Percentiles rank a stretch among this genome's conserved stretches.
Conservation (phyloP, 176 grass and related monocot species). For the Alopecurus myosuroides region DNA sequence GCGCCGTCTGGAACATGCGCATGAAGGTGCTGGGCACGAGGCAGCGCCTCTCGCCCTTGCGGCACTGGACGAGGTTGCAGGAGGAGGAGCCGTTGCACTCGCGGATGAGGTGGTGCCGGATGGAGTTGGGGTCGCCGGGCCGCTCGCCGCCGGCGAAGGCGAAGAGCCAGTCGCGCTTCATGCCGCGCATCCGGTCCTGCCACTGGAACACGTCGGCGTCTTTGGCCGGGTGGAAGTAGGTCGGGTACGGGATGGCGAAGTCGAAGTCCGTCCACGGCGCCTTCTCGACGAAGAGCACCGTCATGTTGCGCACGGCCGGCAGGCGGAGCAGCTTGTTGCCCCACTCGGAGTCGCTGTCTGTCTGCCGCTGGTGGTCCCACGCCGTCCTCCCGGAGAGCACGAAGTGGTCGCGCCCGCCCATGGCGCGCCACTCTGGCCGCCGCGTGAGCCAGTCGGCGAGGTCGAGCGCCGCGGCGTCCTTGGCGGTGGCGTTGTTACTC, state of each 20-base stretch:
- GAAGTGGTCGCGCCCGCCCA: conserved; percentile 65
- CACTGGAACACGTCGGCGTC: conserved; percentile 49
- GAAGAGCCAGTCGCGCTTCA: conserved; percentile 45
- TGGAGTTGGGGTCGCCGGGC: conserved; percentile 35
- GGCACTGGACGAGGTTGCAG: conserved; percentile 61
- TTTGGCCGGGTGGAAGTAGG: conserved; percentile 71
- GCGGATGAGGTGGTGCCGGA: conserved; percentile 61
- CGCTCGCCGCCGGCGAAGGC: conserved; percentile 68
- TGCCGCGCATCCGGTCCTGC: conserved; percentile 53
- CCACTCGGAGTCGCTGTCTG: conserved; percentile 53
- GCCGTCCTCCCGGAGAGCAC: conserved; percentile 52
- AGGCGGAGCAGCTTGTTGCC: conserved; percentile 67
- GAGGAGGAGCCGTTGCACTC: conserved; percentile 44
- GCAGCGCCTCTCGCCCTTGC: conserved; percentile 33
- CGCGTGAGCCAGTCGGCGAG: conserved; percentile 51
- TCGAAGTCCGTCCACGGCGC: conserved; percentile 43
- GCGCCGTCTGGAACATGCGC: conserved; percentile 55
- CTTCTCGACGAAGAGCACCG: conserved; percentile 72
- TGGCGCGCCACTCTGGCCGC: conserved; percentile 51
- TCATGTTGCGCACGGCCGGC: conserved; percentile 74
- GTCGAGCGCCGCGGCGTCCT: conserved; percentile 42
- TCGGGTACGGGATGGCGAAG: conserved; percentile 71
- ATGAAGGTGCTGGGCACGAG: conserved; percentile 54
- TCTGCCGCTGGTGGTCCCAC: conserved; percentile 49
- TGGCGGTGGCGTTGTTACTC: conserved; percentile 45